phyloP scores from a whole-genome alignment of 345 rosid genomes.

The Abelmoschus esculentus region DNA sequence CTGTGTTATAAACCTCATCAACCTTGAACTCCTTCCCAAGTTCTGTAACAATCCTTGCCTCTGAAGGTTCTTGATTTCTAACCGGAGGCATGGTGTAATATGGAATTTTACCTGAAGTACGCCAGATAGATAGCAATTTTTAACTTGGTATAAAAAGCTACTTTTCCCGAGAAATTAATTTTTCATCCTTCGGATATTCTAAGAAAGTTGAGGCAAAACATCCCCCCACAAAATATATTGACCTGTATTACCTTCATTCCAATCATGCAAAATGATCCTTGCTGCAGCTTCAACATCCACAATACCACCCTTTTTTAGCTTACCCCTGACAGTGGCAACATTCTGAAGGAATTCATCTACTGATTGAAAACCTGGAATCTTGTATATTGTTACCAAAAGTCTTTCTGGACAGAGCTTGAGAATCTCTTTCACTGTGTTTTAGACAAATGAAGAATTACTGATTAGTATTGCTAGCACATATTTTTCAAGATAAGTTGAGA shows the following conservation, averaged over 20 bases:
- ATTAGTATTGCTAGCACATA: constrained; percentile 1
- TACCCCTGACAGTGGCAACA: constrained; percentile 81
- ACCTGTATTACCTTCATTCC: constrained; percentile 14
- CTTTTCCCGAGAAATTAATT: neutral
- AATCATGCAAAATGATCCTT: constrained; percentile 52
- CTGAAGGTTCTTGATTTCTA: constrained; percentile 60
- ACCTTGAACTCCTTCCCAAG: constrained; percentile 70
- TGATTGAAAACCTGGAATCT: constrained; percentile 61
- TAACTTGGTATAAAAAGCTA: neutral
- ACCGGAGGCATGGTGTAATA: constrained; percentile 78
- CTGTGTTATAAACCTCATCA: constrained; percentile 73
- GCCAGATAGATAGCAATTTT: constrained; percentile 6
- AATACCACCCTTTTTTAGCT: constrained; percentile 91
- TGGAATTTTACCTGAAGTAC: constrained; percentile 74
- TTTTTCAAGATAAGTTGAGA: constrained; percentile 2
- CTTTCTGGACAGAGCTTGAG: constrained; percentile 64
- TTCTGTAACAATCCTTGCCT: constrained; percentile 63
- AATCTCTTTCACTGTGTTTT: constrained; percentile 71
- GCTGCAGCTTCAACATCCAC: constrained; percentile 89
- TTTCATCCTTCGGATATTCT: neutral
- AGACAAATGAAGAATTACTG: constrained; percentile 7
- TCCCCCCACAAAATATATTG: neutral
- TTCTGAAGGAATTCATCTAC: constrained; percentile 86
- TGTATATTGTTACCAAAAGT: constrained; percentile 65
- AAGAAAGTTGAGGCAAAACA: neutral